phyloP scores from a whole-genome alignment of 768 basidiomycete species.

The Mycena galopus region DNA sequence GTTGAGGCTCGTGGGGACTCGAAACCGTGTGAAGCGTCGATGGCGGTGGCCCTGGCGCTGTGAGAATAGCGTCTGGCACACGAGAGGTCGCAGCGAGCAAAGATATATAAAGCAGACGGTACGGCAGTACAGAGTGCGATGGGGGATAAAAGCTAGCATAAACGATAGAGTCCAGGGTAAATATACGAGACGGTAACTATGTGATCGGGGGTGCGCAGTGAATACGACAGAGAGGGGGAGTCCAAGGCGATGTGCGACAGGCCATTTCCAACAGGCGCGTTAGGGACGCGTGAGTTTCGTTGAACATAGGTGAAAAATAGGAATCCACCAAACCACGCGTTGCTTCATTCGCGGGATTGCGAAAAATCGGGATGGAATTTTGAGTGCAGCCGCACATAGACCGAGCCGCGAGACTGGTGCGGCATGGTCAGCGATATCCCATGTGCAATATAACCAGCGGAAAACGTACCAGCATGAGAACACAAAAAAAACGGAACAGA shows the following conservation, averaged over 20 bases:
- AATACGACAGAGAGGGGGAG: too few species aligned
- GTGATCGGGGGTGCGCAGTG: too few species aligned
- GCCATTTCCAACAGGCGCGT: too few species aligned
- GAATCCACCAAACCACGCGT: neutral
- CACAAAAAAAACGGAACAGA: neutral
- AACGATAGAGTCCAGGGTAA: too few species aligned
- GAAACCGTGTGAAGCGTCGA: neutral
- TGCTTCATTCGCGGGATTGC: neutral
- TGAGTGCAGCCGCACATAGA: neutral
- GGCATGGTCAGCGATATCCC: neutral
- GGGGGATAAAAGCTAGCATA: too few species aligned
- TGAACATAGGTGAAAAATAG: neutral
- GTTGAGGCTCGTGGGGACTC: neutral
- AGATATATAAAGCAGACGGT: too few species aligned
- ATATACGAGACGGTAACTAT: too few species aligned
- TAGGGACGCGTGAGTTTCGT: neutral
- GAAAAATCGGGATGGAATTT: neutral
- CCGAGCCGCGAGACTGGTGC: neutral
- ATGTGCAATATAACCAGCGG: neutral
- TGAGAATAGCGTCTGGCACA: too few species aligned
- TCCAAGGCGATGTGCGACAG: too few species aligned
- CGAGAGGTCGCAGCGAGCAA: too few species aligned
- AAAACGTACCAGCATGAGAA: too few species aligned
- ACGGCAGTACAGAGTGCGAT: too few species aligned
- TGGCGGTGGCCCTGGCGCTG: neutral